Evolutionary conservation across 108 stramenopile species (phyloP).

Genomic region (Schizochytrium sp.): DNA sequence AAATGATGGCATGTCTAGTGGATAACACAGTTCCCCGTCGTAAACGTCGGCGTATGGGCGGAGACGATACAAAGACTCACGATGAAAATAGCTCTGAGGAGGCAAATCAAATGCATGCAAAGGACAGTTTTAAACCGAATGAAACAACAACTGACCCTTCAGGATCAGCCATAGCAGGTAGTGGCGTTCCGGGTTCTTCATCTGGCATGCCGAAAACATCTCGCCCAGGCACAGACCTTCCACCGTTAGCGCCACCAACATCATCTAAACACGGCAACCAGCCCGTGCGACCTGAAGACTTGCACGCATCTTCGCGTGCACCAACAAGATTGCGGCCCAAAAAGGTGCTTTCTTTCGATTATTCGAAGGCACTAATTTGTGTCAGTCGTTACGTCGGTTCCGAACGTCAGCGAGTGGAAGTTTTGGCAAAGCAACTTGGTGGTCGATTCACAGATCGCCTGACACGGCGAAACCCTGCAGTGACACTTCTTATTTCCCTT

Average conservation of each 20-base stretch:
- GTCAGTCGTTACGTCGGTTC: conserved; percentile 45
- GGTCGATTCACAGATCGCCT: conserved; percentile 36
- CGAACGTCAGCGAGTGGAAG: conserved; percentile 18
- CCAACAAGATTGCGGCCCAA: not conserved
- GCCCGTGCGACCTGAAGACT: not conserved
- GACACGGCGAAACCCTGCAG: conserved; percentile 25
- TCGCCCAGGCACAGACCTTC: not conserved
- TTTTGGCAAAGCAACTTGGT: conserved; percentile 39
- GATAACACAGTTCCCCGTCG: not conserved
- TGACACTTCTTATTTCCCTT: conserved; percentile 34
- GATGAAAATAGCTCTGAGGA: not conserved
- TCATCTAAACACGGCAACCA: no score
- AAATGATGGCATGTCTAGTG: not conserved
- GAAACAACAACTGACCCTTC: not conserved
- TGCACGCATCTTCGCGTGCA: not conserved
- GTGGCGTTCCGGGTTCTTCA: no score
- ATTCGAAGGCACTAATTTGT: conserved; percentile 4
- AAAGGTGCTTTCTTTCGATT: conserved; percentile 28
- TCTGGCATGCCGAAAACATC: no score
- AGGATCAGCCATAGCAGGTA: no score
- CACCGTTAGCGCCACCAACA: not conserved
- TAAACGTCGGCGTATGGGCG: not conserved
- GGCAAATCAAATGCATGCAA: not conserved
- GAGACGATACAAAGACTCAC: not conserved
- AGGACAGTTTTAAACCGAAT: not conserved